Evolutionary conservation across 2,329 filamentous ascomycete genomes (phyloP), one percentile per base, ranked within the genome.

Genomic region (Fusarium staphyleae): DNA sequence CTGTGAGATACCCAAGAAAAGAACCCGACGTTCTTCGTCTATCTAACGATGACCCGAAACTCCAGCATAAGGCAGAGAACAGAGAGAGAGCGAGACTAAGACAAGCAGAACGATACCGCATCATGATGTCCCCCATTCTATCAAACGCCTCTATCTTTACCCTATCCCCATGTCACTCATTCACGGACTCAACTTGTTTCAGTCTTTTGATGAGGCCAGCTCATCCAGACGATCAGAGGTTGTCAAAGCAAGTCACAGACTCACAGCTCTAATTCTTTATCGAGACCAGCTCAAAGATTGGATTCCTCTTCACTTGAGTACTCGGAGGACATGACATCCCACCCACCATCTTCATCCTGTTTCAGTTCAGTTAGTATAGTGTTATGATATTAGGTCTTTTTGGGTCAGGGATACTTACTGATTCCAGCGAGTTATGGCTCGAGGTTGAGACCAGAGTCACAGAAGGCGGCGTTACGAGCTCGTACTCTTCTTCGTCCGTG

Each of bases 1-100:
- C n/a, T 29, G 43, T 28, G 35, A 56, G 44, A 63, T 63, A 60
- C 59, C 55, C 55, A 48, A 44, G 32, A 33, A 48, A 16, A 40
- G 29, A 49, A 35, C 34, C 32, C 35, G 26, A 28, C 33, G 29
- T 46, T 46, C 33, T 37, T 18, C 10, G 22, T 37, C 41, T 44
- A n/a, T 9, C 24, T 8, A 22, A 4, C 19, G 6, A 10, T 18
- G 15, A 7, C 15, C 32, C 15, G 14, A 18, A 18, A 11, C 33
- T 12, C 12, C 9, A 35, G 26, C 7, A 15, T 14, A 30, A 29
- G 13, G 30, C 13, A 18, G 13, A n/a, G 12, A 37, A 37, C 43
- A 44, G 28, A 29, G 24, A 41, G 5, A 24, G 5, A 24, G 1
- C 32, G 6, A 30, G 10, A 15, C 14, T 13, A 15, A 13, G 22